Percentiles rank a stretch among this genome's conserved stretches.
Evolutionary conservation across 2,329 filamentous ascomycete species (phyloP).

Genomic region (Sclerotinia subarctica): DNA sequence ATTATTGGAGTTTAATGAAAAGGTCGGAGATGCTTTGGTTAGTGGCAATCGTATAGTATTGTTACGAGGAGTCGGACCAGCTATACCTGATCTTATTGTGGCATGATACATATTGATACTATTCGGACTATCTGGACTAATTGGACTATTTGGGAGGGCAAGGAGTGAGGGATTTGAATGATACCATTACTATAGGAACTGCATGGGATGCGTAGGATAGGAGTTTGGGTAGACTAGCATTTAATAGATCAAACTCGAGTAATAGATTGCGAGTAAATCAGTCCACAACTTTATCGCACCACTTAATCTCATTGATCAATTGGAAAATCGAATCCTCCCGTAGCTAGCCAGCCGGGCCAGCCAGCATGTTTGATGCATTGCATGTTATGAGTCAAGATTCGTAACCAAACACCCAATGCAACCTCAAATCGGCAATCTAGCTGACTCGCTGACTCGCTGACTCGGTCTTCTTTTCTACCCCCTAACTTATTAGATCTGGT

Average conservation of each 20-base stretch:
- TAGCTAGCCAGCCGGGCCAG: too few relatives aligned
- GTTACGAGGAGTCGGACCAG: conserved; percentile 78
- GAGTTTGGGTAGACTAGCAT: conserved; percentile 7
- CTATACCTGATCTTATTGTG: conserved; percentile 67
- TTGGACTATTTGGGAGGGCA: not conserved
- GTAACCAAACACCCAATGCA: too few relatives aligned
- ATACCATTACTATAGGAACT: conserved; percentile 16
- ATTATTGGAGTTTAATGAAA: conserved; percentile 83
- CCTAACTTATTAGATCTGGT: too few relatives aligned
- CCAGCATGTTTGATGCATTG: not conserved
- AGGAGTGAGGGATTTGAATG: conserved; percentile 11
- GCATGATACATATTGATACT: conserved; percentile 16
- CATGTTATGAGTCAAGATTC: not conserved
- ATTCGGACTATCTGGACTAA: not conserved
- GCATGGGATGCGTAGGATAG: conserved; percentile 1
- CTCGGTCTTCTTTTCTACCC: too few relatives aligned
- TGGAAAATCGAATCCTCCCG: too few relatives aligned
- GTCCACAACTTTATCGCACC: not conserved
- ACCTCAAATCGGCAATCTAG: too few relatives aligned
- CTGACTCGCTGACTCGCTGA: too few relatives aligned
- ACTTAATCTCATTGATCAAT: not conserved
- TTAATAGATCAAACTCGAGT: not conserved
- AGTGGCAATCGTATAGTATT: conserved; percentile 90
- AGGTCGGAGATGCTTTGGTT: conserved; percentile 68
- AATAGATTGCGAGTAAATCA: not conserved